phyloP scores from a whole-genome alignment of 257 asterid genomes.

The Fraxinus pennsylvanica region DNA sequence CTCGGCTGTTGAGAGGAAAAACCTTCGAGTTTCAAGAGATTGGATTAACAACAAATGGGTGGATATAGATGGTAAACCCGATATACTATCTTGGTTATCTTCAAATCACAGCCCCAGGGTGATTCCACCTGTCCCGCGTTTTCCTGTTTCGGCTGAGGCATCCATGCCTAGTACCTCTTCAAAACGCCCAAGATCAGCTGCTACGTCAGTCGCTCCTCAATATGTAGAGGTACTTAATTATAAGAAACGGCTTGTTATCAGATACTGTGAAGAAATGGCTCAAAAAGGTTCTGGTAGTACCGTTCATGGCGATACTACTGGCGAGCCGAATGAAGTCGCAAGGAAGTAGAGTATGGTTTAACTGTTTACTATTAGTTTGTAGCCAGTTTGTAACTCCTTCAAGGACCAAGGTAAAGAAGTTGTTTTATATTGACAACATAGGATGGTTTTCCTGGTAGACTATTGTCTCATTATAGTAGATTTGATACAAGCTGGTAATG shows the following conservation, averaged over 20 bases:
- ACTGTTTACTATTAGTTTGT: no score
- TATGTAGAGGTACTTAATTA: slow-evolving; percentile 13
- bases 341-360: no score
- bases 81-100: slow-evolving; percentile 41
- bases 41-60: slow-evolving; percentile 58
- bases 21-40: slow-evolving; percentile 55
- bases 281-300: no score
- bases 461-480: no score
- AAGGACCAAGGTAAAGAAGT: no score
- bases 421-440: no score
- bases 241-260: slow-evolving; percentile 1
- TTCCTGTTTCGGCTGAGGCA: slow-evolving; percentile 11
- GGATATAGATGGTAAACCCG: slow-evolving; percentile 35
- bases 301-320: no score
- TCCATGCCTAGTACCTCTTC: slow-evolving; percentile 4
- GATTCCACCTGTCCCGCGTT: slow-evolving; percentile 19
- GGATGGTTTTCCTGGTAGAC: no score
- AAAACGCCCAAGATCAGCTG: background rate
- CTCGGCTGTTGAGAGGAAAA: slow-evolving; percentile 35
- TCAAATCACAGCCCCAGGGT: slow-evolving; percentile 21
- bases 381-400: no score
- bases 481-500: no score
- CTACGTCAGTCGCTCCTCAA: background rate
- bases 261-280: slow-evolving; percentile 5
- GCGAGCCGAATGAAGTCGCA: no score